Evolutionary conservation across 192 early-diverging fungal genomes (phyloP), one percentile per base, ranked within the genome.

Genomic region (Haplosporangium gracile): DNA sequence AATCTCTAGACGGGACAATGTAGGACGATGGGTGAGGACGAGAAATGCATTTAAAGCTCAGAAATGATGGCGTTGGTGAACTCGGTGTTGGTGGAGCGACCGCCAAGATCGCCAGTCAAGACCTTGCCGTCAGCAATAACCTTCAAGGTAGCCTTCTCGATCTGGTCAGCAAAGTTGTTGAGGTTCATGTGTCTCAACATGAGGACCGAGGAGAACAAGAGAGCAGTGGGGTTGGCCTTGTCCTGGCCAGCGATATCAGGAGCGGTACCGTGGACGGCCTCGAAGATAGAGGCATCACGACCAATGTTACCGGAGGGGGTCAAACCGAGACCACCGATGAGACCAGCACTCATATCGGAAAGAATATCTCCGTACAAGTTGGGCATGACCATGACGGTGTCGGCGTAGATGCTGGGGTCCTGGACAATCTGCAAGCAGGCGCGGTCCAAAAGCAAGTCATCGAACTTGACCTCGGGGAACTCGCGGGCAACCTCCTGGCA

Each of bases 361-460:
- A 99, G 92, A 92, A 99, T 99, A 90, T 99, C 98, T 82, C 98
- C 98, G 82, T 99, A 99, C 85, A 99, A 93, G 94, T 99, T 99
- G 72, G 98, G 98, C 98, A 99, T 99, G 85, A 98, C 98, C 97
- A 99, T 98, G 88, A 99, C 98, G 32, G 96, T 97, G 85, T 96
- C 91, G 53, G 93, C 93, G 82, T 93, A 99, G 76, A 96, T 92
- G 70, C 94, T 91, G 10, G 97, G 98, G 90, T 98, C 96, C 92
- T 97, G 95, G 73, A 97, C 97, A 76, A 99, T 97, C 93, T 97
- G 90, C 79, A 81, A 86, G 75, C 98, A 99, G 57, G 97, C 96
- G 78, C 97, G 94, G 91, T 99, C 98, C 80, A 99, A 94, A 69
- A 99, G 92, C 60, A 96, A 93, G 74, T 98, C 97, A 83, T 97